phyloP scores from a whole-genome alignment of 257 asterid species.

The Lycium barbarum region DNA sequence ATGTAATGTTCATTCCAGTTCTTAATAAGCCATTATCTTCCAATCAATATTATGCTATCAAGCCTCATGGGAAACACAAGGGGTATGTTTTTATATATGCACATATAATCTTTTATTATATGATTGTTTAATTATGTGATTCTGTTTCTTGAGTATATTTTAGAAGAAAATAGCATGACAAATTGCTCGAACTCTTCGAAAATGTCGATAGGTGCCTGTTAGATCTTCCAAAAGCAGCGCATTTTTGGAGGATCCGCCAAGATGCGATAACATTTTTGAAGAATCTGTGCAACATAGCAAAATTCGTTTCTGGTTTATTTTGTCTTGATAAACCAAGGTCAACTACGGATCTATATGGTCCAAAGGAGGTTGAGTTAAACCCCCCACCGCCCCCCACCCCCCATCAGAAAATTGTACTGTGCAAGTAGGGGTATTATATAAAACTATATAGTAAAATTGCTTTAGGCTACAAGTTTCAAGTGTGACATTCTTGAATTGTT shows the following conservation, averaged over 20 bases:
- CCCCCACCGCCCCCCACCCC: no score
- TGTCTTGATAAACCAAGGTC: not conserved
- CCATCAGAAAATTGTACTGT: not conserved
- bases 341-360: not conserved
- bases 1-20: constrained; percentile 53
- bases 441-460: not conserved
- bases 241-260: no score
- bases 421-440: not conserved
- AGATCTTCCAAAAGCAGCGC: no score
- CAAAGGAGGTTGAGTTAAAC: not conserved
- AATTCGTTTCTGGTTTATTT: not conserved
- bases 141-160: not conserved
- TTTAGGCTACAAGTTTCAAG: not conserved
- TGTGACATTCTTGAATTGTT: not conserved
- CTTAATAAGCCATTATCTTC: constrained; percentile 57
- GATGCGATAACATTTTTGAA: no score
- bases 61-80: constrained; percentile 51
- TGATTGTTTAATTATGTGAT: not conserved
- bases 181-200: not conserved
- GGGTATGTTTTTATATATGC: constrained; percentile 50
- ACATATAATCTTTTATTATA: not conserved
- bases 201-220: no score
- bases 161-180: not conserved
- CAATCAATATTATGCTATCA: constrained; percentile 62
- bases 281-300: not conserved